Conservation (phyloP, 1,284 basidiomycete species). For the Mycena citricolor region DNA sequence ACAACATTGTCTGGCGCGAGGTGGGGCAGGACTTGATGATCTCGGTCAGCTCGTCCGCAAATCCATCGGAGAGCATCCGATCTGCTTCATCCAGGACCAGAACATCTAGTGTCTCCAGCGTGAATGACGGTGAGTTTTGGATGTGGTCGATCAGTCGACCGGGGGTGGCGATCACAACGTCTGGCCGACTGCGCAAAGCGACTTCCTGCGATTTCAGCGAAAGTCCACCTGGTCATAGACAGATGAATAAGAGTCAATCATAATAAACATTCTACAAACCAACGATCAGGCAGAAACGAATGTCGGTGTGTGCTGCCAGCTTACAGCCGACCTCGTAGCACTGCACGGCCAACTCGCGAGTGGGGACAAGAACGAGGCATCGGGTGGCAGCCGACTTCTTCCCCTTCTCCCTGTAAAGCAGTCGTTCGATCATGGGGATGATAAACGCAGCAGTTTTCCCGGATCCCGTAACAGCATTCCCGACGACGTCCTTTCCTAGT, state of each 20-base stretch:
- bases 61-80: constrained; percentile 96
- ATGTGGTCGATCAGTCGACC: constrained; percentile 97
- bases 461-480: constrained; percentile 92
- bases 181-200: constrained; percentile 82
- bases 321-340: constrained; percentile 90
- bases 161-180: constrained; percentile 93
- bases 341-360: constrained; percentile 92
- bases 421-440: constrained; percentile 89
- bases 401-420: constrained; percentile 86
- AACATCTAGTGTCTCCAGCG: constrained; percentile 90
- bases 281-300: constrained; percentile 85
- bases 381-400: constrained; percentile 88
- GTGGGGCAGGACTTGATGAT: constrained; percentile 89
- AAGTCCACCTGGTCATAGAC: constrained; percentile 74
- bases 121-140: constrained; percentile 93
- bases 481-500: constrained; percentile 93
- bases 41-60: constrained; percentile 93
- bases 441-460: constrained; percentile 98
- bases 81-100: constrained; percentile 97
- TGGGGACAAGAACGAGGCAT: constrained; percentile 90
- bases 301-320: constrained; percentile 84
- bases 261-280: constrained; percentile 47
- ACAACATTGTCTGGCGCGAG: constrained; percentile 95
- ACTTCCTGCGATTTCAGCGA: constrained; percentile 90
- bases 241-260: constrained; percentile 9